A percentile compares a stretch with the other conserved stretches of the same genome.
These are phyloP conservation scores for Russula dissimulans DNA, from an alignment of 768 basidiomycete genomes.

Conservation along the genomic window DNA sequence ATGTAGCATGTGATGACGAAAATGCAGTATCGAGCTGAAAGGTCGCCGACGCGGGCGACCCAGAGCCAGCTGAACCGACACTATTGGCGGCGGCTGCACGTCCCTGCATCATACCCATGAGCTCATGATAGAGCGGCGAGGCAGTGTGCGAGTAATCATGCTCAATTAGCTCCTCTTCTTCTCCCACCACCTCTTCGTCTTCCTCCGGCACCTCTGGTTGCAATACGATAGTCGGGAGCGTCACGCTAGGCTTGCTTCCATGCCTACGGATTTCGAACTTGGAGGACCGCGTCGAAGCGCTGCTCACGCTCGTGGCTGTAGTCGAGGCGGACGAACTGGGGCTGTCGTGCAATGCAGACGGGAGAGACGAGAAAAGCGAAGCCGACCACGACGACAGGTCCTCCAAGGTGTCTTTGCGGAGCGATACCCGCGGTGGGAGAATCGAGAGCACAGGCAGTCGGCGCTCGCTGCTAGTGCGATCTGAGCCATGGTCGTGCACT, in stretches of 20 bases:
- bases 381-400: constrained; percentile 20
- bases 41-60: not conserved
- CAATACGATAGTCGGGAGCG: constrained; percentile 13
- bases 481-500: not conserved
- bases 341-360: constrained; percentile 5
- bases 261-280: not conserved
- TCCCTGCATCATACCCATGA: constrained; percentile 22
- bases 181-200: not conserved
- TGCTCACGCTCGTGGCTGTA: not conserved
- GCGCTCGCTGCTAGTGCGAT: not conserved
- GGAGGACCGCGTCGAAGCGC: not conserved
- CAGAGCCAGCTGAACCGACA: not conserved
- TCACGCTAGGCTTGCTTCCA: not conserved
- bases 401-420: constrained; percentile 16
- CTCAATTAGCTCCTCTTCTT: not conserved
- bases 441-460: constrained; percentile 14
- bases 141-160: constrained; percentile 6
- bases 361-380: constrained; percentile 18
- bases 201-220: constrained; percentile 1
- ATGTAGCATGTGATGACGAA: not conserved
- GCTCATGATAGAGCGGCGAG: constrained; percentile 19
- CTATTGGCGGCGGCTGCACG: not conserved
- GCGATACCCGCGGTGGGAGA: constrained; percentile 17
- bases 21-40: constrained; percentile 4
- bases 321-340: not conserved